These are phyloP conservation scores for Gentiana macrophylla DNA, from an alignment of 257 asterid species.

Conservation along the genomic window DNA sequence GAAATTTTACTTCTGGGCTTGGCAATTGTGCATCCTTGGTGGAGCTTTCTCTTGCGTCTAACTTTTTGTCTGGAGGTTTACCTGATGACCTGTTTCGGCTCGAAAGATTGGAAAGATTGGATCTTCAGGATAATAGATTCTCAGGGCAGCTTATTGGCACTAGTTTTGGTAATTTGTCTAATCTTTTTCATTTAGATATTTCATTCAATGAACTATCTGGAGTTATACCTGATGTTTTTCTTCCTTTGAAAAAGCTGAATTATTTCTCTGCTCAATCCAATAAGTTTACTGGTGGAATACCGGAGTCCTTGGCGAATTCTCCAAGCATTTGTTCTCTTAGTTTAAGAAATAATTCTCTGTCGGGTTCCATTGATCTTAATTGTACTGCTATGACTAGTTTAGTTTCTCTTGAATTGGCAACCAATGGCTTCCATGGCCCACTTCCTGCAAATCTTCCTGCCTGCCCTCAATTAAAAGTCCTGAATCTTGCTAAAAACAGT, in stretches of 20 bases:
- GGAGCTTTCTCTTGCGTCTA: slow-evolving; percentile 38
- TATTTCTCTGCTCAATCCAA: slow-evolving; percentile 68
- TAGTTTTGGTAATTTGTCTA: slow-evolving; percentile 53
- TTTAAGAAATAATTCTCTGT: slow-evolving; percentile 64
- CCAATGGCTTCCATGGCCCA: slow-evolving; percentile 43
- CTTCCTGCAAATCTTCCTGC: slow-evolving; percentile 52
- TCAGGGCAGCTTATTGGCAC: slow-evolving; percentile 36
- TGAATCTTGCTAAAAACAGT: slow-evolving; percentile 48
- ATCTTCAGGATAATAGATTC: slow-evolving; percentile 43
- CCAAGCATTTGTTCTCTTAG: slow-evolving; percentile 29
- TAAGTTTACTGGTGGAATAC: slow-evolving; percentile 41
- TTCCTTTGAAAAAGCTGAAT: slow-evolving; percentile 25
- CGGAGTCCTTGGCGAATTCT: slow-evolving; percentile 55
- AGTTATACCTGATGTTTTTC: slow-evolving; percentile 47
- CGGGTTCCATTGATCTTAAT: slow-evolving; percentile 42
- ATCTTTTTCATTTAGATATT: slow-evolving; percentile 45
- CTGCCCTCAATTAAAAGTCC: slow-evolving; percentile 34
- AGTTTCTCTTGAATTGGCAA: slow-evolving; percentile 57
- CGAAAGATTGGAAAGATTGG: slow-evolving; percentile 26
- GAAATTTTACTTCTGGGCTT: slow-evolving; percentile 33
- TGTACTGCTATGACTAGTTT: slow-evolving; percentile 69
- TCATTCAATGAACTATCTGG: slow-evolving; percentile 50
- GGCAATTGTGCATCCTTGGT: slow-evolving; percentile 45
- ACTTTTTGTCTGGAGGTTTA: slow-evolving; percentile 37
- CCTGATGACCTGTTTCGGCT: slow-evolving; percentile 57